phyloP scores from a whole-genome alignment of 805 yeast species.

The Candida takata region DNA sequence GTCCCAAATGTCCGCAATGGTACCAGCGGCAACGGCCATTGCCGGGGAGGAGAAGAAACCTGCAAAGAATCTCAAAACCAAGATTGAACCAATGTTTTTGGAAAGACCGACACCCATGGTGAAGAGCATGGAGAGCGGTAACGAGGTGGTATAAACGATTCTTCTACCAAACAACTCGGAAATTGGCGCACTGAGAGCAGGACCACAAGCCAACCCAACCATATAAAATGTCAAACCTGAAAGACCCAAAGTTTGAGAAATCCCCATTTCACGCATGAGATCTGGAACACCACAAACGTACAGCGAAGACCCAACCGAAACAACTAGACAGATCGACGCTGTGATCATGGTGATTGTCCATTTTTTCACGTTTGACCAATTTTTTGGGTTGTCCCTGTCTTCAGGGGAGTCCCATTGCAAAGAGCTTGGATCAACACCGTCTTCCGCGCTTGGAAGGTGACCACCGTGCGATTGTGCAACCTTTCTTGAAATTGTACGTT shows the following conservation, averaged over 20 bases:
- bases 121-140: conserved; percentile 64
- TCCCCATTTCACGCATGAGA: conserved; percentile 40
- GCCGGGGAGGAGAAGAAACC: conserved; percentile 80
- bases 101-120: conserved; percentile 70
- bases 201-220: conserved; percentile 66
- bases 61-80: conserved; percentile 66
- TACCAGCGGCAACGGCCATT: conserved; percentile 79
- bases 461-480: conserved; percentile 13
- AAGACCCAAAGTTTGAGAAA: conserved; percentile 53
- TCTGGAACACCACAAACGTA: conserved; percentile 60
- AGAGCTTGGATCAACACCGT: conserved; percentile 30
- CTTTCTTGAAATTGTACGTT: conserved; percentile 21
- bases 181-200: conserved; percentile 64
- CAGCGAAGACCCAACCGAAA: conserved; percentile 69
- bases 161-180: conserved; percentile 66
- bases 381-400: conserved; percentile 59
- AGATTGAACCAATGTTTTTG: conserved; percentile 48
- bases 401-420: conserved; percentile 56
- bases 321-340: conserved; percentile 59
- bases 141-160: conserved; percentile 48
- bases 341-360: conserved; percentile 62
- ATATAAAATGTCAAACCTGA: conserved; percentile 66
- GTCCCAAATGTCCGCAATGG: conserved; percentile 71
- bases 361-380: conserved; percentile 58
- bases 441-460: conserved; percentile 10